Conservation (phyloP, 2,329 filamentous ascomycete species). For the Colletotrichum kahawae region DNA sequence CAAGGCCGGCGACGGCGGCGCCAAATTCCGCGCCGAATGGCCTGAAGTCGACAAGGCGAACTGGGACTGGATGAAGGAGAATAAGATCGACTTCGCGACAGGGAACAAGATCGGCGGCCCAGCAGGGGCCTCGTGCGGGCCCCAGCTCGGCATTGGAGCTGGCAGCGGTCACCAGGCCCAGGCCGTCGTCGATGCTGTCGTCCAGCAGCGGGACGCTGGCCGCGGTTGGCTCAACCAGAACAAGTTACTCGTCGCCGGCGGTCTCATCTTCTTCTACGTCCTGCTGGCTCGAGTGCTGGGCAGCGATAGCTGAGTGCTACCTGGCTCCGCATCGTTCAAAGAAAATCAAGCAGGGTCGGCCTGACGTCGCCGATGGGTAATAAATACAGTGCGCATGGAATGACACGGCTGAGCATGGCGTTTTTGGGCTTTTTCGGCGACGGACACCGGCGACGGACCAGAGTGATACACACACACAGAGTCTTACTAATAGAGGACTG, state of each 20-base stretch:
- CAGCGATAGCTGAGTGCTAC: conserved; percentile 31
- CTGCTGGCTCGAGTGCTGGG: conserved; percentile 78
- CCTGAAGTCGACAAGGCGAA: conserved; percentile 89
- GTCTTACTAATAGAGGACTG: conserved; percentile 15
- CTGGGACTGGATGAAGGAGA: conserved; percentile 87
- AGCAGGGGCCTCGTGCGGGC: conserved; percentile 49
- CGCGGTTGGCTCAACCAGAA: conserved; percentile 83
- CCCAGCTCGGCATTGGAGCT: conserved; percentile 62
- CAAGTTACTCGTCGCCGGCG: conserved; percentile 75
- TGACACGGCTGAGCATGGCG: conserved; percentile 21
- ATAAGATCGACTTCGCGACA: conserved; percentile 78
- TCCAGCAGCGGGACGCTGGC: conserved; percentile 78
- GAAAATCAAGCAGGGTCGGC: background rate
- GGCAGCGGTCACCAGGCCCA: conserved; percentile 68
- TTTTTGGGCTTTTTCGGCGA: conserved; percentile 19
- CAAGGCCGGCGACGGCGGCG: conserved; percentile 89
- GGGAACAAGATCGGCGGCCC: conserved; percentile 66
- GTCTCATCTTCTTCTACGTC: conserved; percentile 80
- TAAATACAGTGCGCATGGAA: conserved; percentile 12
- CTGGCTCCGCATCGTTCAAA: background rate
- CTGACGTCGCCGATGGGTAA: background rate
- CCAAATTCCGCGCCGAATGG: conserved; percentile 90
- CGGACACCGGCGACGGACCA: background rate
- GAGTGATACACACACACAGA: conserved; percentile 7
- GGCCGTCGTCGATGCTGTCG: conserved; percentile 78